A percentile compares a stretch with the other conserved stretches of the same genome.
These are phyloP conservation scores for Penicillium digitatum DNA, from an alignment of 2,329 filamentous ascomycete genomes.

Conservation along the genomic window DNA sequence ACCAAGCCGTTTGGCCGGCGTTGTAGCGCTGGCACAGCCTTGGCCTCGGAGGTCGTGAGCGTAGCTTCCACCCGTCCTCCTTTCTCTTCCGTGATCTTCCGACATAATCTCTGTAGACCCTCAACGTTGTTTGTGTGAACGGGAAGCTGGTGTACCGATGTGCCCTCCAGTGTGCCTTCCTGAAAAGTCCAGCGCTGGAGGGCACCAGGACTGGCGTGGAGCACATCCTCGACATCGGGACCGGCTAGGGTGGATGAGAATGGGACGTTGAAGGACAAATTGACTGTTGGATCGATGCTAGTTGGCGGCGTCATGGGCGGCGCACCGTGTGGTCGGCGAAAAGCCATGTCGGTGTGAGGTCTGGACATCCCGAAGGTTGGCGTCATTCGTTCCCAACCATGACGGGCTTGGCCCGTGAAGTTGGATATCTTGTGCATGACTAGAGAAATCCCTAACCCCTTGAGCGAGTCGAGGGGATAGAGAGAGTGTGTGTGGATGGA, in stretches of 20 bases:
- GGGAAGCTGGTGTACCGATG: conserved; percentile 83
- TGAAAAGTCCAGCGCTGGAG: conserved; percentile 92
- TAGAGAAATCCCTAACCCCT: conserved; percentile 35
- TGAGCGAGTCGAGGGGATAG: conserved; percentile 33
- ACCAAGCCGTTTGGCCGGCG: conserved; percentile 56
- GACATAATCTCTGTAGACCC: conserved; percentile 73
- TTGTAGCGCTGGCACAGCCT: conserved; percentile 52
- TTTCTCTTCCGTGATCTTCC: conserved; percentile 67
- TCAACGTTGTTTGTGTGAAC: conserved; percentile 84
- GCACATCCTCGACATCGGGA: conserved; percentile 88
- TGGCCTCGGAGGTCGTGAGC: conserved; percentile 77
- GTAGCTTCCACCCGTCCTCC: conserved; percentile 74
- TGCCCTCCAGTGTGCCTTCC: conserved; percentile 76
- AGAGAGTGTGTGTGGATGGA: conserved; percentile 25
- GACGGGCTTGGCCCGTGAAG: conserved; percentile 62
- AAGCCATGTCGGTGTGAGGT: conserved; percentile 55
- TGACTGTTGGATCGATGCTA: conserved; percentile 71
- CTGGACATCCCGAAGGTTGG: conserved; percentile 62
- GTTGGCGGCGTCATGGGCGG: conserved; percentile 61
- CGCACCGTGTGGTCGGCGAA: conserved; percentile 53
- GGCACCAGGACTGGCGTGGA: conserved; percentile 84
- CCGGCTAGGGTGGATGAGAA: conserved; percentile 90
- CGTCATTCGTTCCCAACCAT: conserved; percentile 66
- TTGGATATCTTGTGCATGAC: conserved; percentile 66
- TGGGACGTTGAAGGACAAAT: conserved; percentile 95